Evolutionary conservation across 768 basidiomycete species (phyloP).

Genomic region (Calocybe cyanea): DNA sequence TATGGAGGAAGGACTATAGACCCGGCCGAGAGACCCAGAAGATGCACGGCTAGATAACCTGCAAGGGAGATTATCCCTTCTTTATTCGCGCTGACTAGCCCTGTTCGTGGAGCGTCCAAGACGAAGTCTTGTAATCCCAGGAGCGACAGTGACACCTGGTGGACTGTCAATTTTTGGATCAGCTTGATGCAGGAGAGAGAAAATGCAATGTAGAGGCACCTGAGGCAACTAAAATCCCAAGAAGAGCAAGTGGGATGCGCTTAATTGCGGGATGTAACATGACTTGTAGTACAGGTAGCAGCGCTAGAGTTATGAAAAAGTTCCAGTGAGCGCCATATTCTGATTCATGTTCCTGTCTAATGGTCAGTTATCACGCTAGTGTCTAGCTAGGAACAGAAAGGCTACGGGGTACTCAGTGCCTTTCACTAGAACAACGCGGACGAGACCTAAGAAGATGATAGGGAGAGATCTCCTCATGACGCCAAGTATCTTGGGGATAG

Average conservation of each 20-base stretch:
- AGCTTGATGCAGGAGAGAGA: background rate
- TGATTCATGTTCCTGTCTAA: constrained; percentile 77
- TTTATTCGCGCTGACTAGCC: constrained; percentile 78
- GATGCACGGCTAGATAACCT: constrained; percentile 87
- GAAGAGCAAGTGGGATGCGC: constrained; percentile 50
- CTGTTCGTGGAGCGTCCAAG: constrained; percentile 57
- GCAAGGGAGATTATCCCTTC: constrained; percentile 84
- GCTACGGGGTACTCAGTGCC: constrained; percentile 88
- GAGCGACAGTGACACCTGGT: constrained; percentile 61
- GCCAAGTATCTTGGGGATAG: constrained; percentile 45
- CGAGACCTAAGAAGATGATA: constrained; percentile 65
- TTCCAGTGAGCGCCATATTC: constrained; percentile 99
- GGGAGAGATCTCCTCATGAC: constrained; percentile 61
- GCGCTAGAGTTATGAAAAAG: constrained; percentile 91
- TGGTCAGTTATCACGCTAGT: background rate
- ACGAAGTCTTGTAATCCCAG: constrained; percentile 60
- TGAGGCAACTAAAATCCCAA: constrained; percentile 60
- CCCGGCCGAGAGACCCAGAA: constrained; percentile 81
- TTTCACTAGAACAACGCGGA: constrained; percentile 84
- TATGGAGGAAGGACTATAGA: constrained; percentile 76
- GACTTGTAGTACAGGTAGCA: constrained; percentile 72
- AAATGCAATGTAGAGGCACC: constrained; percentile 45
- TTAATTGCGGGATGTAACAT: constrained; percentile 64
- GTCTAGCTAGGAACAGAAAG: too few relatives aligned
- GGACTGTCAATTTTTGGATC: constrained; percentile 43